Evolutionary conservation across 116 monocot genomes (phyloP), one percentile per base, ranked within the genome.

Genomic region (Phalaenopsis hybrid): DNA sequence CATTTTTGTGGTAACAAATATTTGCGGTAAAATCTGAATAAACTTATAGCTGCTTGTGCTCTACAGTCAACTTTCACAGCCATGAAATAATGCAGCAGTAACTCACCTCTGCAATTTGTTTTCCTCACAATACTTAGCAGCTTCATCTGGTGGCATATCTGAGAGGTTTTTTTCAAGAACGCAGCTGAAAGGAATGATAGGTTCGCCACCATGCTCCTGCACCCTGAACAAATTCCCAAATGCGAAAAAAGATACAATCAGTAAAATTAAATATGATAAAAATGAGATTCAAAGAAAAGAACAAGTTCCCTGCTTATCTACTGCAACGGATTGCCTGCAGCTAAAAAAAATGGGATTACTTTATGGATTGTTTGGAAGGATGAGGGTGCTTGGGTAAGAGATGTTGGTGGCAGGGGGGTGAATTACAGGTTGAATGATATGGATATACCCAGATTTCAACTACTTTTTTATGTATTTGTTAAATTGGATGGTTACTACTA

Each of bases 131-230:
- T 99, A 99, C 79, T 95, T 95, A 46, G 95, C 95, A 87, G 99
- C 92, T 92, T 99, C 99, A 84, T 95, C 99, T 34, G 88, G 92
- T 33, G 99, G 95, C 95, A 99, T 95, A 86, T 99, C 99, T 37
- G 79, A 76, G 77, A 99, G 88, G 57, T 85, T 91, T 83, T 88
- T 89, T 85, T 99, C 99, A 78, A 99, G 86, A 77, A 87, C 80
- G 87, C 99, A 95, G 86, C 99, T 99, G 73, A 95, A 93, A 78
- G 99, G 99, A 57, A 99, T 88, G 77, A 99, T 99, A 74, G 95
- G 82, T 33, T 94, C 99, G 81, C 83, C 92, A 80, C 99, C 95
- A 99, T 99, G 95, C 67, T 91, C 99, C 86, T 95, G 93, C 61
- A 99, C 90, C 90, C 90, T 95, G 81, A 79, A 82, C 2, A 57